Evolutionary conservation across 768 basidiomycete genomes (phyloP).

Genomic region (Porphyrellus cyaneotinctus): DNA sequence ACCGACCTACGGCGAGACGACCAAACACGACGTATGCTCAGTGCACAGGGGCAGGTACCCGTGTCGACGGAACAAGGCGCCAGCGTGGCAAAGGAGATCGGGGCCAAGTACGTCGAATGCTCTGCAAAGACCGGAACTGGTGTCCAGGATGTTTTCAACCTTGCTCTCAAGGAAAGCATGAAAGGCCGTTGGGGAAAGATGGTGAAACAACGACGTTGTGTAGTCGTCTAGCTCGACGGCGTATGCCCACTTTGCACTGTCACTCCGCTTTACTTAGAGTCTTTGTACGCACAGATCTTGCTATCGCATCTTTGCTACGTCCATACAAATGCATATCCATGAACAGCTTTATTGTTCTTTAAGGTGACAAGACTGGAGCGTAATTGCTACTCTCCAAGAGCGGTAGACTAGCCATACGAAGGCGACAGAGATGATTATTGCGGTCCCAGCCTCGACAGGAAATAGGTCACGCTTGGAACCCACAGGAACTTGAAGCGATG

Average conservation of each 20-base stretch:
- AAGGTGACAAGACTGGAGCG: constrained; percentile 16
- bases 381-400: constrained; percentile 23
- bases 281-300: constrained; percentile 32
- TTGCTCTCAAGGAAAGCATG: constrained; percentile 88
- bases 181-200: constrained; percentile 72
- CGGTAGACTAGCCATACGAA: constrained; percentile 34
- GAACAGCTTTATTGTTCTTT: constrained; percentile 23
- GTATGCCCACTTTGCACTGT: constrained; percentile 10
- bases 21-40: constrained; percentile 80
- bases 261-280: constrained; percentile 13
- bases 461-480: constrained; percentile 31
- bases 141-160: constrained; percentile 87
- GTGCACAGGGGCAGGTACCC: constrained; percentile 82
- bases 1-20: constrained; percentile 86
- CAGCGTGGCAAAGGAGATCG: constrained; percentile 87
- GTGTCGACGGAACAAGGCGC: constrained; percentile 80
- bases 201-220: constrained; percentile 66
- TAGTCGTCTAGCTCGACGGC: constrained; percentile 41
- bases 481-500: constrained; percentile 29
- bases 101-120: constrained; percentile 91
- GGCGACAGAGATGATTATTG: constrained; percentile 26
- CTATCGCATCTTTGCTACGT: constrained; percentile 18
- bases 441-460: constrained; percentile 36
- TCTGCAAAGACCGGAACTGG: constrained; percentile 88
- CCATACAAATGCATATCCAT: constrained; percentile 7